These are phyloP conservation scores for Cladosporium sp. DNA, from an alignment of 2,329 filamentous ascomycete species.

Conservation along the genomic window DNA sequence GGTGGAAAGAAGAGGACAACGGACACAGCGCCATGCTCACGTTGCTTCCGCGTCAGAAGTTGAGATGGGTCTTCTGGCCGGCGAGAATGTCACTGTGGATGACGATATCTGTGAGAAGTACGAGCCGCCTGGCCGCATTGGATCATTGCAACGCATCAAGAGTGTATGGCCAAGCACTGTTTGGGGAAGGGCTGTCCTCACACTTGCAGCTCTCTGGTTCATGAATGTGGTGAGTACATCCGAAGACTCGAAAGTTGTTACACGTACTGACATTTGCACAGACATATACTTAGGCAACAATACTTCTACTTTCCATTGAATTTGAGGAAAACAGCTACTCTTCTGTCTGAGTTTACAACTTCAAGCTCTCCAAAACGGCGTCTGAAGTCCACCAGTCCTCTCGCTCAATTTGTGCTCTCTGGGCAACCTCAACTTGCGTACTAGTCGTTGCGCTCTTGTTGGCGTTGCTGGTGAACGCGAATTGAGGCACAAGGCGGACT, in stretches of 20 bases:
- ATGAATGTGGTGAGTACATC: slow-evolving; percentile 18
- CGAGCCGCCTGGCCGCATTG: neutral
- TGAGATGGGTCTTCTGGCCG: slow-evolving; percentile 20
- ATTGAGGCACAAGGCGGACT: neutral
- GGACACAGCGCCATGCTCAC: neutral
- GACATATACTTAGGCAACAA: neutral
- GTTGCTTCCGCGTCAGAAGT: slow-evolving; percentile 6
- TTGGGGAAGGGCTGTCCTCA: slow-evolving; percentile 14
- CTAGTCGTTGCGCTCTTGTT: neutral
- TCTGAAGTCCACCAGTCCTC: slow-evolving; percentile 5
- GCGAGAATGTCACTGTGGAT: slow-evolving; percentile 2
- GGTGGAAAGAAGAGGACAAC: neutral
- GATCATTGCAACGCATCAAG: neutral
- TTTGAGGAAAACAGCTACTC: too few relatives aligned
- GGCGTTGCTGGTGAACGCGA: neutral
- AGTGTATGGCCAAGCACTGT: slow-evolving; percentile 16
- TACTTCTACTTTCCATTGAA: too few relatives aligned
- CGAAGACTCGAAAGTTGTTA: too few relatives aligned
- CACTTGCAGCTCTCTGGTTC: slow-evolving; percentile 17
- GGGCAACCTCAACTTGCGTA: slow-evolving; percentile 6
- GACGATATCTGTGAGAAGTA: neutral
- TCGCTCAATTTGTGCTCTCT: neutral
- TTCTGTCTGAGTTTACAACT: neutral
- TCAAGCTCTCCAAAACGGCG: neutral
- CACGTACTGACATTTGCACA: neutral